Evolutionary conservation across 306 rosid species (phyloP).

Genomic region (Crotalaria pallida): DNA sequence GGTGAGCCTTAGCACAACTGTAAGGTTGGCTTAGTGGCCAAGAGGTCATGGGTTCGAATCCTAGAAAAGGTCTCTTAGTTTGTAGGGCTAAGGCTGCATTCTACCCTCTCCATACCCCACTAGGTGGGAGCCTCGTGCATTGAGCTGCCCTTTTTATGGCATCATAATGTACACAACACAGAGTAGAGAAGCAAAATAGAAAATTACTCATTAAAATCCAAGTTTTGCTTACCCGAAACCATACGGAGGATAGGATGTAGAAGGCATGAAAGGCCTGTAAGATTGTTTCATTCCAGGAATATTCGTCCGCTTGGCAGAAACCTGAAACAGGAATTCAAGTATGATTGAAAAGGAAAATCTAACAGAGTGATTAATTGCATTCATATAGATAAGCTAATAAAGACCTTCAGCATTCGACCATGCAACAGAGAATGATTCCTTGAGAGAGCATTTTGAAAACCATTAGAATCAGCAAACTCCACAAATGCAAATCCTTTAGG

Average conservation of each 20-base stretch:
- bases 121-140: too few relatives aligned
- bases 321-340: slow-evolving; percentile 45
- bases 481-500: slow-evolving; percentile 99
- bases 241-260: slow-evolving; percentile 70
- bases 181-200: neutral
- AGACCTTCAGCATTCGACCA: slow-evolving; percentile 94
- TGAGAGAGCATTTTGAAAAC: slow-evolving; percentile 85
- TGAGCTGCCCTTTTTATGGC: too few relatives aligned
- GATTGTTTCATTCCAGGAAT: slow-evolving; percentile 90
- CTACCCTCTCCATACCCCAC: too few relatives aligned
- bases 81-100: too few relatives aligned
- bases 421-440: slow-evolving; percentile 90
- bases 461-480: slow-evolving; percentile 90
- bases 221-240: slow-evolving; percentile 67
- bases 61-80: too few relatives aligned
- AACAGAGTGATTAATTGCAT: neutral
- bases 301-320: slow-evolving; percentile 93
- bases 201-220: neutral
- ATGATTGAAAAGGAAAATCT: slow-evolving; percentile 9
- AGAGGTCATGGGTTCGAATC: too few relatives aligned
- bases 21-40: too few relatives aligned
- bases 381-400: neutral
- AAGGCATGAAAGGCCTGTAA: slow-evolving; percentile 73
- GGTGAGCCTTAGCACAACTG: too few relatives aligned
- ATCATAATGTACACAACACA: neutral